Percentiles rank a stretch among this genome's conserved stretches.
Conservation (phyloP, 805 yeast genomes). For the Candida andamanensis region DNA sequence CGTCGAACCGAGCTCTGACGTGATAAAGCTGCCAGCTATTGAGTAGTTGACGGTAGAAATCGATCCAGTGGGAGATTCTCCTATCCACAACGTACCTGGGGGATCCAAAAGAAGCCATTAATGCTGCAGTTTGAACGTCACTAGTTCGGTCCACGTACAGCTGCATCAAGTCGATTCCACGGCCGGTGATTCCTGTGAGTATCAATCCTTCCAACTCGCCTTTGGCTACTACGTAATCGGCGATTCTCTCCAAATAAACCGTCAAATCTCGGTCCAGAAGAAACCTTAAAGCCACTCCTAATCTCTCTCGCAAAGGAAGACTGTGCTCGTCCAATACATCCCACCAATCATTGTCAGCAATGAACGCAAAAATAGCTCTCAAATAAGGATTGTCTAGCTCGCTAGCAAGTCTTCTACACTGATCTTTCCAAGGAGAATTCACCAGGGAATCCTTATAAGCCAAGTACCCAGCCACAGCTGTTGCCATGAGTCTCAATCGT, state of each 20-base stretch:
- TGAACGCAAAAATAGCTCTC: constrained; percentile 87
- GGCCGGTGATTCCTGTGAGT: constrained; percentile 86
- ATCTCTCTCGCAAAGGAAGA: constrained; percentile 77
- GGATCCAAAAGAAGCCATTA: constrained; percentile 73
- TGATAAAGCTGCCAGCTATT: constrained; percentile 79
- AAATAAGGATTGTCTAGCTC: constrained; percentile 86
- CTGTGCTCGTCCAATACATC: constrained; percentile 89
- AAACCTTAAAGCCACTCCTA: constrained; percentile 87
- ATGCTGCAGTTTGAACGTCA: constrained; percentile 88
- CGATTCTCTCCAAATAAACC: constrained; percentile 62
- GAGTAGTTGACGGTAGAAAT: constrained; percentile 58
- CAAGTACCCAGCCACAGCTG: constrained; percentile 89
- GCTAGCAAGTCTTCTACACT: constrained; percentile 82
- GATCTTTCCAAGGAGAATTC: constrained; percentile 87
- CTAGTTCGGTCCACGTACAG: constrained; percentile 82
- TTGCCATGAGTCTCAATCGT: constrained; percentile 71
- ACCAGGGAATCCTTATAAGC: constrained; percentile 54
- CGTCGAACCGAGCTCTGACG: constrained; percentile 82
- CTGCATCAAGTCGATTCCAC: constrained; percentile 76
- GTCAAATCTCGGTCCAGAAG: constrained; percentile 75
- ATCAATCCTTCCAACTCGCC: constrained; percentile 93
- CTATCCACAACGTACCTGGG: constrained; percentile 77
- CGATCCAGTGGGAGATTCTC: constrained; percentile 75
- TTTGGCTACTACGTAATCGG: constrained; percentile 61
- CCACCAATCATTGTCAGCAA: constrained; percentile 95